Conservation (phyloP, 805 yeast species). For the Metschnikowia matae region DNA sequence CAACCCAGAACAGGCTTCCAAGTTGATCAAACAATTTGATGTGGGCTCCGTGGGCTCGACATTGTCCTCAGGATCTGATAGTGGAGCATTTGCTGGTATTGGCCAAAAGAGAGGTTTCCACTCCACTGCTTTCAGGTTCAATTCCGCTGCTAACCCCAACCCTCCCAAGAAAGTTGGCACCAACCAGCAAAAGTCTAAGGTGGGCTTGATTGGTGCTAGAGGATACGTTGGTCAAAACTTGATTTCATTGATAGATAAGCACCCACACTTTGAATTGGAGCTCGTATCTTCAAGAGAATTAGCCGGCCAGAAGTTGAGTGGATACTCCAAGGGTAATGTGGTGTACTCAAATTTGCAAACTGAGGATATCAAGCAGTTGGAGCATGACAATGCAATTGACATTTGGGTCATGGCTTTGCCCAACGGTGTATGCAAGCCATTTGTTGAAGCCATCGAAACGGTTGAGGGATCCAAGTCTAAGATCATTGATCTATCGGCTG, state of each 20-base stretch:
- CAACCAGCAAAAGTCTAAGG: slow-evolving; percentile 60
- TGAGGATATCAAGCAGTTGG: slow-evolving; percentile 80
- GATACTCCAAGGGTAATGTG: slow-evolving; percentile 78
- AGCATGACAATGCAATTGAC: slow-evolving; percentile 74
- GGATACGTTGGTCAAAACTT: slow-evolving; percentile 96
- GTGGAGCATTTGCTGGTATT: slow-evolving; percentile 46
- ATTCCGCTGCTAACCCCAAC: slow-evolving; percentile 47
- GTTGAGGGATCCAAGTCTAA: slow-evolving; percentile 65
- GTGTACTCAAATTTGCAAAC: slow-evolving; percentile 80
- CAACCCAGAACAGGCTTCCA: slow-evolving; percentile 56
- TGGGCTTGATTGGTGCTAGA: slow-evolving; percentile 97
- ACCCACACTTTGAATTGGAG: slow-evolving; percentile 80
- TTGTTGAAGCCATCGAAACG: slow-evolving; percentile 73
- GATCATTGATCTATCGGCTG: slow-evolving; percentile 91
- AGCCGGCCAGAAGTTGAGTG: slow-evolving; percentile 78
- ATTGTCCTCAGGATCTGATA: slow-evolving; percentile 36
- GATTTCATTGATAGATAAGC: slow-evolving; percentile 79
- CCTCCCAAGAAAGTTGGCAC: slow-evolving; percentile 67
- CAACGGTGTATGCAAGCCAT: slow-evolving; percentile 91
- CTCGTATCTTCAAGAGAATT: slow-evolving; percentile 97
- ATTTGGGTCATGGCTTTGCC: slow-evolving; percentile 99
- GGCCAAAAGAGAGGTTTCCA: slow-evolving; percentile 49
- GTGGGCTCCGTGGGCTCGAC: slow-evolving; percentile 31
- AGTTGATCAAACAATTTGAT: slow-evolving; percentile 54
- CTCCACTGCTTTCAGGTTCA: slow-evolving; percentile 4